Evolutionary conservation across 148 eudicot species (phyloP).

Genomic region (Amaranthus cruentus): DNA sequence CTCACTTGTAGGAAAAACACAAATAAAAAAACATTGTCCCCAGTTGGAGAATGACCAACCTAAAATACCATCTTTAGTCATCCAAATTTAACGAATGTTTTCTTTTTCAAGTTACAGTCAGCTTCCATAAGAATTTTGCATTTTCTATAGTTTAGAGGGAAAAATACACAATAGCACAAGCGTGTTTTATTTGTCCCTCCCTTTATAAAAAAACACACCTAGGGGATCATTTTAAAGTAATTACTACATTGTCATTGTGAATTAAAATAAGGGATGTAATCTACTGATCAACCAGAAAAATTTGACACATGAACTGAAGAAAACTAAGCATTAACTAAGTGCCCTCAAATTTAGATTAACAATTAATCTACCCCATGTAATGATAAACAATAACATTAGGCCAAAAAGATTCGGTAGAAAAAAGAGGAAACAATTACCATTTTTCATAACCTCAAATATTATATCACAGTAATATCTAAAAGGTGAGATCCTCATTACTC

Average conservation of each 20-base stretch:
- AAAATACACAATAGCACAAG: not conserved
- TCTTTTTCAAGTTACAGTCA: too few species aligned
- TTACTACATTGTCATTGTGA: not conserved
- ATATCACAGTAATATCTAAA: conserved; percentile 95
- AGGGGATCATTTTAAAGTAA: not conserved
- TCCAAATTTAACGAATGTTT: too few species aligned
- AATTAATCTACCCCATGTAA: not conserved
- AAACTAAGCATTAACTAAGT: not conserved
- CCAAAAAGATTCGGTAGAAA: not conserved
- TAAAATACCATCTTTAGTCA: not conserved
- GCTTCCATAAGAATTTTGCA: too few species aligned
- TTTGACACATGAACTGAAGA: not conserved
- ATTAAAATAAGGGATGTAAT: not conserved
- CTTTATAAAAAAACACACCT: not conserved
- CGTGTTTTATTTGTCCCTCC: not conserved
- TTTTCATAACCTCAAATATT: conserved; percentile 96
- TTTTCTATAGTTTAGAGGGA: too few species aligned
- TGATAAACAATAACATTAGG: conserved; percentile 10
- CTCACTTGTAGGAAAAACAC: not conserved
- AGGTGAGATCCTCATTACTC: conserved; percentile 95
- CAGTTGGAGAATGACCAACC: not conserved
- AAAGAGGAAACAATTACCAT: conserved; percentile 47
- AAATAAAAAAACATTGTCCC: not conserved
- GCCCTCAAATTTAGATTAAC: not conserved
- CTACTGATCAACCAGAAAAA: not conserved